Percentiles rank a stretch among this genome's conserved stretches.
Evolutionary conservation across 805 yeast species (phyloP).

Genomic region (Blastobotrys mokoenaii): DNA sequence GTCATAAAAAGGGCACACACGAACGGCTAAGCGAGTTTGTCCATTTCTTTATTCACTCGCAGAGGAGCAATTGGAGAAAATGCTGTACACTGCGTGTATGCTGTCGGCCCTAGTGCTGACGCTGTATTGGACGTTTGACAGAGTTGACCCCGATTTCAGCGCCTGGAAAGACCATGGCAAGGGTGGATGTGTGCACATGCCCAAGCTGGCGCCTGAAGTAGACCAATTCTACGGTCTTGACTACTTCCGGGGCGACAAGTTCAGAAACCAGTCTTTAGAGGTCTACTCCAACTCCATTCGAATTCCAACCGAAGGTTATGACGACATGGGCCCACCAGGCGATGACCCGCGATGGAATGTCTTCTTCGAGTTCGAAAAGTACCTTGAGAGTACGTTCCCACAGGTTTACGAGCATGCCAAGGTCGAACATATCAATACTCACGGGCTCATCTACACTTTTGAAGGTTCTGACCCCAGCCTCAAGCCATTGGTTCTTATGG

Average conservation of each 20-base stretch:
- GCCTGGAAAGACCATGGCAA: too few species aligned
- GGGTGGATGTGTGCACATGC: too few species aligned
- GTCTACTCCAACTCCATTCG: slow-evolving; percentile 47
- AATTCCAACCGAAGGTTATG: slow-evolving; percentile 56
- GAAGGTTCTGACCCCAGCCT: slow-evolving; percentile 42
- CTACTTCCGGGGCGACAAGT: slow-evolving; percentile 6
- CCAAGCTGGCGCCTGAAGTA: too few species aligned
- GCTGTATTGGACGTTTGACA: too few species aligned
- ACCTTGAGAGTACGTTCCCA: slow-evolving; percentile 49
- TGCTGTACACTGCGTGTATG: too few species aligned
- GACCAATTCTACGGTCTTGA: background rate
- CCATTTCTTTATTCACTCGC: too few species aligned
- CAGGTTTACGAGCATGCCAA: slow-evolving; percentile 38
- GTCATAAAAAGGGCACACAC: too few species aligned
- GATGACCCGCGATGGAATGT: slow-evolving; percentile 42
- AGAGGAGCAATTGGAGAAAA: too few species aligned
- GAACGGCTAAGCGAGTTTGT: too few species aligned
- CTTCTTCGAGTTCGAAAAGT: slow-evolving; percentile 43
- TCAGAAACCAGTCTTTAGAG: slow-evolving; percentile 10
- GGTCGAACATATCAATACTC: slow-evolving; percentile 49
- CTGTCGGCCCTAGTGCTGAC: too few species aligned
- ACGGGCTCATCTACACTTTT: slow-evolving; percentile 58
- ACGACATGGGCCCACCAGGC: slow-evolving; percentile 37
- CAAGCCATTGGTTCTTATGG: slow-evolving; percentile 62
- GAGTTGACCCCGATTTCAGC: too few species aligned